Base-by-base conservation (phyloP, 2,329 filamentous ascomycete genomes). In the Cercospora sp. region DNA sequence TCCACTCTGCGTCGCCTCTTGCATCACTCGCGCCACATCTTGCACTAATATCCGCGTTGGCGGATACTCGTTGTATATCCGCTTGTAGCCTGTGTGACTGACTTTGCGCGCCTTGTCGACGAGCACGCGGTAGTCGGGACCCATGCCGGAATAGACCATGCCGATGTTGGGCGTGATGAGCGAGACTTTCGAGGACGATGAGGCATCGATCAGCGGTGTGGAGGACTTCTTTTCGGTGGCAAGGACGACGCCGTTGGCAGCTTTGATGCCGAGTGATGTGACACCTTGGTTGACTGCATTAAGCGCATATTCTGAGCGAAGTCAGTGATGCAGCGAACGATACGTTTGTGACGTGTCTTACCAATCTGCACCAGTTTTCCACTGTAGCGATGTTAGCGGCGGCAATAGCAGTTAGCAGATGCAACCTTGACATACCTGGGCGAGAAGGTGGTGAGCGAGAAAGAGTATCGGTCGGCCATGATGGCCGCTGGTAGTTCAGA, bases 41-140 rank as follows among this genome's bases (percentile, higher is more conserved):
- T 99, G 95, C 66, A 99, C 95, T 84, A 99, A 88, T 90, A 99
- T 99, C 81, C 95, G 90, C 66, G 95, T 99, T 5, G 95, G 95
- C n/a, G 95, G 95, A 85, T 99, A 99, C 85, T 99, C 95, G 84
- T 99, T 99, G 87, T 99, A 99, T 85, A 99, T 94, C 82, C 95
- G 93, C 89, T 99, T 99, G 89, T 99, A 99, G 81, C 90, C 91
- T 59, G 95, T 97, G 84, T 99, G 95, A 66, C 94, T 97, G 74
- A 97, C 95, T 83, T 98, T 99, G 79, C 95, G 93, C 75, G 95
- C 95, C 82, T 94, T 94, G 86, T 99, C 95, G 76, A 98, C 95
- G 65, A 99, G 88, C 67, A 99, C 93, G 81, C 95, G 90, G 85
- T 98, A 99, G 82, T 99, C 95, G 69, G 95, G 95, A 32, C 95